phyloP scores from a whole-genome alignment of 2,329 filamentous ascomycete species.

The Colletotrichum tamarilloi region DNA sequence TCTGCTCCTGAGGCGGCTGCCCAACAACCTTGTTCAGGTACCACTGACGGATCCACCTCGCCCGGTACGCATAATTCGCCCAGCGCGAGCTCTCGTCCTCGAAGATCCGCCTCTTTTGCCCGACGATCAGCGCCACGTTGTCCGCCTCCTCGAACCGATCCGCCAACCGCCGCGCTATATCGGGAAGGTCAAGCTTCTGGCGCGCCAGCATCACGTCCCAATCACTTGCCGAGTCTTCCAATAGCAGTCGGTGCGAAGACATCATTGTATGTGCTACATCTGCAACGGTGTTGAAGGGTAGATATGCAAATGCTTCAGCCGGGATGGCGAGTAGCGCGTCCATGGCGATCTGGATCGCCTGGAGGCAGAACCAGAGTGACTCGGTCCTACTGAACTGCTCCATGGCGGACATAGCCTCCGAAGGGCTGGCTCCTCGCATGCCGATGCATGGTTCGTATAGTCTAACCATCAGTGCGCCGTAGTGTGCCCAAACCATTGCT shows the following conservation, averaged over 20 bases:
- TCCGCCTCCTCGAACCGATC: constrained; percentile 47
- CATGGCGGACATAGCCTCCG: constrained; percentile 30
- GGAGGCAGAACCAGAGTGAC: constrained; percentile 51
- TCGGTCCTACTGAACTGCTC: constrained; percentile 45
- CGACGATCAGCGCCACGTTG: constrained; percentile 37
- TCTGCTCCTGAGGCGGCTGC: background rate
- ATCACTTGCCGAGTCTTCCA: constrained; percentile 46
- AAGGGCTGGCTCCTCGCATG: constrained; percentile 38
- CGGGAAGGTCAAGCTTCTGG: constrained; percentile 46
- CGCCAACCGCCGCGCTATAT: constrained; percentile 41
- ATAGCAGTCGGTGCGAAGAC: constrained; percentile 48
- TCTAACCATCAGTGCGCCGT: constrained; percentile 45
- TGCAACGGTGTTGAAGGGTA: constrained; percentile 44
- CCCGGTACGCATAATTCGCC: constrained; percentile 47
- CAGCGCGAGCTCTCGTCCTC: constrained; percentile 46
- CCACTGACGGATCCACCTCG: constrained; percentile 55
- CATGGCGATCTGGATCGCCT: constrained; percentile 42
- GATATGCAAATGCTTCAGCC: constrained; percentile 39
- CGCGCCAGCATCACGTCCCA: constrained; percentile 50
- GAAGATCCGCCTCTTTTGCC: constrained; percentile 41
- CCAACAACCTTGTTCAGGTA: constrained; percentile 40
- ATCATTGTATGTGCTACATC: constrained; percentile 49
- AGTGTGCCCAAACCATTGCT: constrained; percentile 50
- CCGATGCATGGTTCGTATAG: constrained; percentile 52
- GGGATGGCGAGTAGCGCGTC: constrained; percentile 42